Percentiles rank a stretch among this genome's conserved stretches.
phyloP scores from a whole-genome alignment of 345 rosid genomes.

The Pelargonium nanum region DNA sequence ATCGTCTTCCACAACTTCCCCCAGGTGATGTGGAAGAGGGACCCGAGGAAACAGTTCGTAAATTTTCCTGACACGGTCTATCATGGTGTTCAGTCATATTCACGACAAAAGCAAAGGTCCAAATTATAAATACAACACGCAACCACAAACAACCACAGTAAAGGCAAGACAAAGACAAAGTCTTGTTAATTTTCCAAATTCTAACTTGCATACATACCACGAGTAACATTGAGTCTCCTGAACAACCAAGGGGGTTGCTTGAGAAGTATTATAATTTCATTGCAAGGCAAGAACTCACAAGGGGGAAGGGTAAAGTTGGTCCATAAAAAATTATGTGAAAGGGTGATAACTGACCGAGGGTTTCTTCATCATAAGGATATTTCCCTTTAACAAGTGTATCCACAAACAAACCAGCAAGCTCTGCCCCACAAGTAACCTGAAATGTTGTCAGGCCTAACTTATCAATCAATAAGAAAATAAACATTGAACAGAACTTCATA shows the following conservation, averaged over 20 bases:
- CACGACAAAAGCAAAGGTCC: not conserved
- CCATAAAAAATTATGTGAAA: too few relatives aligned
- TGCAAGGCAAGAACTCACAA: too few relatives aligned
- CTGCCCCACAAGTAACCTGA: constrained; percentile 88
- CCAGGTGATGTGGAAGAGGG: constrained; percentile 62
- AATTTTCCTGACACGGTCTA: constrained; percentile 72
- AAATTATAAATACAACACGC: too few relatives aligned
- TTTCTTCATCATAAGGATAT: constrained; percentile 49
- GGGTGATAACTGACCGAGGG: constrained; percentile 52
- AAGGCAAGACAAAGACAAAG: too few relatives aligned
- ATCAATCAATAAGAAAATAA: too few relatives aligned
- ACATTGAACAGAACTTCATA: too few relatives aligned
- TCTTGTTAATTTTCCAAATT: too few relatives aligned
- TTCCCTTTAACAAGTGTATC: constrained; percentile 71
- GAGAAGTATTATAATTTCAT: too few relatives aligned
- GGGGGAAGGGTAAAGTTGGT: too few relatives aligned
- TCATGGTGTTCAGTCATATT: constrained; percentile 6
- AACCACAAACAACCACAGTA: not conserved
- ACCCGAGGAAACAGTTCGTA: constrained; percentile 70
- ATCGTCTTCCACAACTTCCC: constrained; percentile 58
- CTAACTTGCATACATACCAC: too few relatives aligned
- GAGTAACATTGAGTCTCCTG: too few relatives aligned
- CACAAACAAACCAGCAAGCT: constrained; percentile 64
- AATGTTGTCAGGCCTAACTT: constrained; percentile 3
- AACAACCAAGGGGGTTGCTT: too few relatives aligned